Base-by-base conservation (phyloP, 2,329 filamentous ascomycete species). In the Elsinoe fawcettii region DNA sequence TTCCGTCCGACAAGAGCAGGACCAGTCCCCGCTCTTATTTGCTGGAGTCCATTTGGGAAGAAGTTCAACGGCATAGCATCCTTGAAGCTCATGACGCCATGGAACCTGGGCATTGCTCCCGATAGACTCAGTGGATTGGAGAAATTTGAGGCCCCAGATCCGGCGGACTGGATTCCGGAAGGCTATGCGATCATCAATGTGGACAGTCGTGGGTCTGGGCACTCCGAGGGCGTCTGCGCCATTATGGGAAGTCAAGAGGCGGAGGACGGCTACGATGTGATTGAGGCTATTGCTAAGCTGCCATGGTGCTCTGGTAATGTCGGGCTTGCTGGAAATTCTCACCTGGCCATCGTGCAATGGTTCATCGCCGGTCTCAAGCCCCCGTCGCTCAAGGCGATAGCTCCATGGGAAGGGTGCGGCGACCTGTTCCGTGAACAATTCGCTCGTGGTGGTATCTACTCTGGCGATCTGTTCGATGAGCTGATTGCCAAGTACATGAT, bases 341-440 rank as follows among this genome's bases (percentile, higher is more conserved):
- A 68, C 4, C 67, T 77, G 6, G 74, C 73, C 0, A 74, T 69
- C 36, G 66, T 69, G 0, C 74, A 77, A 57, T 74, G 63, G 65
- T 72, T 72, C 49, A 69, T 76, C 11, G 75, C 74, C 0, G 66
- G 73, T 0, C 63, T 71, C 41, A 65, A 70, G 16, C 75, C 75
- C 7, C 75, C 74, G 0, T 68, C 66, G 11, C 66, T 77, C 4
- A 67, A 68, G n/a, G 69, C 69, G 0, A 75, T 78, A 34, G 74
- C 74, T 0, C 78, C 67, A 44, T 75, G n/a, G 74, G 74, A 77
- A 80, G 62, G 73, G 9, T 71, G 66, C 37, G 70, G 70, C 0
- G 77, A 79, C 59, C 61, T 77, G 2, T 79, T 75, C 59, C 71
- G 75, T 1, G 76, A 79, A 60, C 70, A 74, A 23, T 74, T 77